Conservation (phyloP, 1,284 basidiomycete species). For the Xerocomus amazonicus region DNA sequence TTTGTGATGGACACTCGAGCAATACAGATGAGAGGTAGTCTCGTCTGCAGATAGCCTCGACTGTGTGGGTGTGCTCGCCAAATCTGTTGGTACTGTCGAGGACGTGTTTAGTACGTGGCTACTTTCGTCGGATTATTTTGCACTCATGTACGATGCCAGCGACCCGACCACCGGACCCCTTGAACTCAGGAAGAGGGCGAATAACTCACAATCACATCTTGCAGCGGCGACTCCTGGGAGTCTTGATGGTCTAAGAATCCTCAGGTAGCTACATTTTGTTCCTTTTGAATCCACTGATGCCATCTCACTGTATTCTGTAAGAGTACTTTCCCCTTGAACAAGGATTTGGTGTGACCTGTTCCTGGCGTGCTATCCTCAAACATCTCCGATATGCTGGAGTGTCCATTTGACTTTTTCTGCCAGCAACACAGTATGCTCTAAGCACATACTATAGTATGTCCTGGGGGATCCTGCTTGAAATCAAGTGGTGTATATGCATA, state of each 20-base stretch:
- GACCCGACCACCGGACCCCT: conserved; percentile 76
- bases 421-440: conserved; percentile 74
- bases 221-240: conserved; percentile 19
- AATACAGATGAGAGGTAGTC: conserved; percentile 79
- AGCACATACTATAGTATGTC: conserved; percentile 96
- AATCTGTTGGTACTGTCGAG: conserved; percentile 47
- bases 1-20: conserved; percentile 14
- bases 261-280: conserved; percentile 32
- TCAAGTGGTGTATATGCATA: conserved; percentile 52
- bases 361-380: conserved; percentile 48
- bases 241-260: conserved; percentile 50
- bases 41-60: conserved; percentile 95
- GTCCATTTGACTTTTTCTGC: conserved; percentile 69
- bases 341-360: conserved; percentile 43
- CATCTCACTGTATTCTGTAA: conserved; percentile 30
- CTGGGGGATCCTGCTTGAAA: conserved; percentile 76
- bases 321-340: conserved; percentile 84
- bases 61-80: conserved; percentile 83
- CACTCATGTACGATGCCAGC: conserved; percentile 51
- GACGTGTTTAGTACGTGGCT: conserved; percentile 55
- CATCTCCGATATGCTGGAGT: conserved; percentile 63
- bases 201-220: conserved; percentile 10
- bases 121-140: background rate
- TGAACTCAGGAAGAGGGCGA: conserved; percentile 38
- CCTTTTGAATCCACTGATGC: background rate